A percentile compares a stretch with the other conserved stretches of the same genome.
Conservation (phyloP, 2,329 filamentous ascomycete genomes). For the Microcera coccophila region DNA sequence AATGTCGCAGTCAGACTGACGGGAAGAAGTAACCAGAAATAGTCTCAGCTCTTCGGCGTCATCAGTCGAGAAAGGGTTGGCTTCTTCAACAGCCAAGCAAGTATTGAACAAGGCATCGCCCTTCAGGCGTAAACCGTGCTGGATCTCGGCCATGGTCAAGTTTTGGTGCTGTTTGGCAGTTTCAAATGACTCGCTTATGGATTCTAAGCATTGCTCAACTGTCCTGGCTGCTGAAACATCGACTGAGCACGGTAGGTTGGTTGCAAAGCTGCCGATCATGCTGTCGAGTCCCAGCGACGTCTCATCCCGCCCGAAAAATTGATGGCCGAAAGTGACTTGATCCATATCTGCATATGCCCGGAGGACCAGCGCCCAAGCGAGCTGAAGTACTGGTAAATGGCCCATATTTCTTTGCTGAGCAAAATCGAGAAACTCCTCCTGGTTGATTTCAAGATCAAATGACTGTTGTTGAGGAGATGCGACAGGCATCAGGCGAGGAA, state of each 20-base stretch:
- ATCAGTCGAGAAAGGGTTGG: slow-evolving; percentile 20
- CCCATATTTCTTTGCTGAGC: slow-evolving; percentile 37
- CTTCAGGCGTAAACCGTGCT: slow-evolving; percentile 43
- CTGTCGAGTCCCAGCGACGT: slow-evolving; percentile 39
- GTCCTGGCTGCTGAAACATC: slow-evolving; percentile 32
- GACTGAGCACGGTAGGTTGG: slow-evolving; percentile 33
- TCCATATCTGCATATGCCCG: slow-evolving; percentile 51
- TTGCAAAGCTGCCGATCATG: slow-evolving; percentile 47
- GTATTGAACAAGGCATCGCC: slow-evolving; percentile 49
- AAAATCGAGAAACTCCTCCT: slow-evolving; percentile 43
- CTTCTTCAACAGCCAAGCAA: slow-evolving; percentile 46
- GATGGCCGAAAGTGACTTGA: slow-evolving; percentile 53
- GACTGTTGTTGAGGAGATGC: slow-evolving; percentile 33
- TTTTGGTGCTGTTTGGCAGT: slow-evolving; percentile 37
- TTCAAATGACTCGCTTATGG: slow-evolving; percentile 28
- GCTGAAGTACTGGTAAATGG: slow-evolving; percentile 48
- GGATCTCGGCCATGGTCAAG: slow-evolving; percentile 43
- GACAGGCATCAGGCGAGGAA: slow-evolving; percentile 38
- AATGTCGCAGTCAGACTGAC: slow-evolving; percentile 46
- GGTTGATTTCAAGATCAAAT: slow-evolving; percentile 40
- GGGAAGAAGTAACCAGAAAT: slow-evolving; percentile 17
- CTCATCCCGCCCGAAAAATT: slow-evolving; percentile 43
- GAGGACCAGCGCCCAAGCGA: slow-evolving; percentile 58
- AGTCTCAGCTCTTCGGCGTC: neutral
- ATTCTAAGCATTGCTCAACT: slow-evolving; percentile 31